Percentiles rank a stretch among this genome's conserved stretches.
phyloP scores from a whole-genome alignment of 192 early-diverging fungal species.

The Coemansia sp. region DNA sequence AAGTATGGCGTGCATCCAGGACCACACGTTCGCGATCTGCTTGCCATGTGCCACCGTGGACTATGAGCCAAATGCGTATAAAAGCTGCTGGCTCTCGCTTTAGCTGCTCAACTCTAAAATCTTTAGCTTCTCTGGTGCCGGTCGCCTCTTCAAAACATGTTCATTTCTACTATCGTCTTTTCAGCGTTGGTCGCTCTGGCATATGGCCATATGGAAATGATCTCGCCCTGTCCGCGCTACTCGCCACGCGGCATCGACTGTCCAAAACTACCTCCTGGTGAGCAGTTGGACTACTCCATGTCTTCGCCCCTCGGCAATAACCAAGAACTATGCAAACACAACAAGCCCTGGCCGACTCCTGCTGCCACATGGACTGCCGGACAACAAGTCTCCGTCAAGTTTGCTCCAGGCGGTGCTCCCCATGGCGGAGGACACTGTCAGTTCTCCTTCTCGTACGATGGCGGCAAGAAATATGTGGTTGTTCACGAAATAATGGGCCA shows the following conservation, averaged over 20 bases:
- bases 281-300: constrained; percentile 36
- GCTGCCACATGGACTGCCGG: constrained; percentile 54
- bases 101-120: neutral
- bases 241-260: constrained; percentile 22
- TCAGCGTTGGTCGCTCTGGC: constrained; percentile 1
- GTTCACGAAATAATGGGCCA: constrained; percentile 54
- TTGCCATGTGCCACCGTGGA: neutral
- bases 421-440: constrained; percentile 63
- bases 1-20: constrained; percentile 1
- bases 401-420: constrained; percentile 37
- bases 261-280: constrained; percentile 46
- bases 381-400: constrained; percentile 37
- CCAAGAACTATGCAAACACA: constrained; percentile 50
- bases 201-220: constrained; percentile 40
- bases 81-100: neutral
- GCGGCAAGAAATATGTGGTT: constrained; percentile 57
- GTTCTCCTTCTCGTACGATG: constrained; percentile 61
- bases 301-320: constrained; percentile 16
- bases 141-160: neutral
- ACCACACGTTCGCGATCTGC: neutral
- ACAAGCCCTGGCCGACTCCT: constrained; percentile 33
- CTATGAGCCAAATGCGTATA: neutral
- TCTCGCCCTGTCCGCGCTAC: constrained; percentile 44
- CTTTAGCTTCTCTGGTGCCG: neutral
- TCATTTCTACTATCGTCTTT: neutral